phyloP scores from a whole-genome alignment of 2,329 filamentous ascomycete species.

The Didymella pomorum region DNA sequence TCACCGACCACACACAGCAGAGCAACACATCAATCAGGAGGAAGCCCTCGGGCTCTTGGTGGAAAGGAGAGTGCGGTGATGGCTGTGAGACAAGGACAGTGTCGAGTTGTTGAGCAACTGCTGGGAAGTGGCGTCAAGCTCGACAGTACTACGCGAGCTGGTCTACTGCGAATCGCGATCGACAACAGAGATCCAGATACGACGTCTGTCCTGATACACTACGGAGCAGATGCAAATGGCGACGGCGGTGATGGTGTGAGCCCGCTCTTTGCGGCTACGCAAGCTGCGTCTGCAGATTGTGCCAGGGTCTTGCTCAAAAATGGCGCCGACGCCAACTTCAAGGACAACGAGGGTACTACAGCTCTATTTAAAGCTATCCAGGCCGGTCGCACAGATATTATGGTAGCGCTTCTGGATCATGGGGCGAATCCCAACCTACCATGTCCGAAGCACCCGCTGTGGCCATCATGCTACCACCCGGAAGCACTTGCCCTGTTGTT shows the following conservation, averaged over 20 bases:
- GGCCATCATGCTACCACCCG: constrained; percentile 69
- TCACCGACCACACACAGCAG: neutral
- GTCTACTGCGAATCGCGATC: constrained; percentile 1
- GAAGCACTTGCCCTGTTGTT: constrained; percentile 67
- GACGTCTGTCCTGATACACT: constrained; percentile 37
- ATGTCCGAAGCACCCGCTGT: constrained; percentile 72
- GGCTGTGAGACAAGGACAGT: constrained; percentile 69
- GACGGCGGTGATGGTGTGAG: constrained; percentile 40
- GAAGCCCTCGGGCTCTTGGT: constrained; percentile 23
- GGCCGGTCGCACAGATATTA: constrained; percentile 63
- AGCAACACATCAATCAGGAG: neutral
- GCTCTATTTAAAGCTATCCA: constrained; percentile 70
- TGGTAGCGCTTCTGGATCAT: constrained; percentile 63
- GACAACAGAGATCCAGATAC: constrained; percentile 22
- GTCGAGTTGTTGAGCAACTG: constrained; percentile 59
- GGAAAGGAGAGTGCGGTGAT: constrained; percentile 56
- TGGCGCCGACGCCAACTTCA: constrained; percentile 42
- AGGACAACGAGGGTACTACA: constrained; percentile 66
- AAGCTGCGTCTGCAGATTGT: constrained; percentile 50
- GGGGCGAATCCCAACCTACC: constrained; percentile 73
- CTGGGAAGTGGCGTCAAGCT: constrained; percentile 44
- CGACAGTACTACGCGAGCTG: neutral
- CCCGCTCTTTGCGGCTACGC: constrained; percentile 39
- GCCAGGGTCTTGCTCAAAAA: constrained; percentile 52
- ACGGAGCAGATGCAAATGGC: constrained; percentile 42